Percentiles rank a stretch among this genome's conserved stretches.
phyloP scores from a whole-genome alignment of 805 yeast genomes.

The Yamadazyma olivae region DNA sequence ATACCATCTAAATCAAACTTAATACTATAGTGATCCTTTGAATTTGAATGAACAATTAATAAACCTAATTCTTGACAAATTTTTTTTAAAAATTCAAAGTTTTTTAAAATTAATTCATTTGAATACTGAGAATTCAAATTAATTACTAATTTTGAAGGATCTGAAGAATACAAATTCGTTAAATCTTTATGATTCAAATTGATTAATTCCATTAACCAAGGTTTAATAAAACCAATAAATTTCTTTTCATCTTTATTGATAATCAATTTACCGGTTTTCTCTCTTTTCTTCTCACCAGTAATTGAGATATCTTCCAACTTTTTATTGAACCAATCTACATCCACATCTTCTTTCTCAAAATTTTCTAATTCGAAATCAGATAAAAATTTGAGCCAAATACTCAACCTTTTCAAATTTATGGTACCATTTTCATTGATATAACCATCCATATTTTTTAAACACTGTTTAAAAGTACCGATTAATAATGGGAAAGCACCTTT shows the following conservation, averaged over 20 bases:
- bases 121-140: constrained; percentile 33
- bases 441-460: constrained; percentile 71
- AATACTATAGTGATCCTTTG: constrained; percentile 54
- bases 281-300: constrained; percentile 67
- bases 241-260: constrained; percentile 72
- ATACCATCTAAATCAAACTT: constrained; percentile 73
- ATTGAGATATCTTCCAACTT: constrained; percentile 76
- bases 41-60: constrained; percentile 60
- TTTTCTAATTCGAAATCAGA: constrained; percentile 80
- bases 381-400: constrained; percentile 70
- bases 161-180: constrained; percentile 22
- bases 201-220: constrained; percentile 44
- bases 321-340: constrained; percentile 88
- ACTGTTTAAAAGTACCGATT: constrained; percentile 81
- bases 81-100: constrained; percentile 59
- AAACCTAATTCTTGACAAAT: constrained; percentile 68
- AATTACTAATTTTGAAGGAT: constrained; percentile 23
- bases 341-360: constrained; percentile 81
- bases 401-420: constrained; percentile 71
- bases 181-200: constrained; percentile 30
- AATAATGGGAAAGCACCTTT: constrained; percentile 96
- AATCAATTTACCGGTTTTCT: constrained; percentile 60
- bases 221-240: constrained; percentile 55
- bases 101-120: constrained; percentile 41
- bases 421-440: constrained; percentile 81